A percentile compares a stretch with the other conserved stretches of the same genome.
Conservation (phyloP, 805 yeast species). For the Monosporozyma yasuniensis region DNA sequence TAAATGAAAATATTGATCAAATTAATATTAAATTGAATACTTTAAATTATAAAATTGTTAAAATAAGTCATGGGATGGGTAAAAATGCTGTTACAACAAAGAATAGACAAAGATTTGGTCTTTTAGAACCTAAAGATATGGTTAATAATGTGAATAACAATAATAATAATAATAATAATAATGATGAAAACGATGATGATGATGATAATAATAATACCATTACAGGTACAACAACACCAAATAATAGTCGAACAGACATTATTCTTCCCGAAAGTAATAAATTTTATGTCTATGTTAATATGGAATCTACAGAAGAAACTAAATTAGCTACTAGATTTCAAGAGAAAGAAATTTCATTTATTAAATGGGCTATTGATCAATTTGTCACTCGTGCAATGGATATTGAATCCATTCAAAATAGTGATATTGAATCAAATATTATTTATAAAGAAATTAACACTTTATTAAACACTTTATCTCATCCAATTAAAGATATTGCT, state of each 20-base stretch:
- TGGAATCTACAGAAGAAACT: conserved; percentile 17
- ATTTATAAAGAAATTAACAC: conserved; percentile 13
- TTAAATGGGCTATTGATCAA: conserved; percentile 22
- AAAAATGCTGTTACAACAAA: conserved; percentile 8
- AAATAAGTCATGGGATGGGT: conserved; percentile 20
- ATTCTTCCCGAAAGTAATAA: conserved; percentile 11
- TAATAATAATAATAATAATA: no score
- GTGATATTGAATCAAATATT: not conserved
- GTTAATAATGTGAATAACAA: no score
- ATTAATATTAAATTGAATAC: conserved; percentile 20
- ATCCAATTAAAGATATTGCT: not conserved
- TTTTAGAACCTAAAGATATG: not conserved
- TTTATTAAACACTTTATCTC: conserved; percentile 6
- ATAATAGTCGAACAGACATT: not conserved
- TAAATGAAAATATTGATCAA: conserved; percentile 11
- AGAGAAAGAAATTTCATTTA: conserved; percentile 21
- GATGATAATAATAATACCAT: not conserved
- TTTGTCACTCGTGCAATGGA: conserved; percentile 3
- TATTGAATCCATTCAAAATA: not conserved
- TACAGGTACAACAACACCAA: not conserved
- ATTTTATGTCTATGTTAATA: conserved; percentile 23
- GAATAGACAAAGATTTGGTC: conserved; percentile 1
- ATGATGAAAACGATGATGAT: not conserved
- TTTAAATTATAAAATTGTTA: conserved; percentile 17
- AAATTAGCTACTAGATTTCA: conserved; percentile 24